Conservation (phyloP, 345 rosid genomes). For the Trapa bicornis region DNA sequence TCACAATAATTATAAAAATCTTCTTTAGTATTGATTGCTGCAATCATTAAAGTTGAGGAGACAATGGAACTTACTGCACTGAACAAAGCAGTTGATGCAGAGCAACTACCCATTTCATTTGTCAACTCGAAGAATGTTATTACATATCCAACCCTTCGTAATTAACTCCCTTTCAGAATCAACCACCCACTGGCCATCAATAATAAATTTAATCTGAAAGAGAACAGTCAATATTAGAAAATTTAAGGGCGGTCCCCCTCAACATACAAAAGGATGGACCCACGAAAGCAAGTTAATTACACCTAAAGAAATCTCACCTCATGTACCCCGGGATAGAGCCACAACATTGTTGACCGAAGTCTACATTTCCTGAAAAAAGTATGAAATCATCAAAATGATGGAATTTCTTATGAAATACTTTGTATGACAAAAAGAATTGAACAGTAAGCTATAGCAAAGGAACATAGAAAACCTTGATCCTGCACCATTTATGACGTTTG, state of each 20-base stretch:
- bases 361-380: constrained; percentile 38
- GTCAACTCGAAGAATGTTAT: constrained; percentile 60
- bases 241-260: background rate
- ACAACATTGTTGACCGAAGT: constrained; percentile 61
- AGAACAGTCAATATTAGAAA: constrained; percentile 5
- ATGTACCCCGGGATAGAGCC: constrained; percentile 91
- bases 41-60: background rate
- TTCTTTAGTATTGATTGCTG: background rate
- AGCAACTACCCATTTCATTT: background rate
- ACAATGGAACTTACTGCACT: background rate
- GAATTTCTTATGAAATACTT: background rate
- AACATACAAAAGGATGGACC: background rate
- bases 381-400: background rate
- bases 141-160: constrained; percentile 40
- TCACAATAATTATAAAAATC: background rate
- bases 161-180: constrained; percentile 58
- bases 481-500: constrained; percentile 17
- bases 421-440: too few relatives aligned
- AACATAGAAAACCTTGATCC: constrained; percentile 32
- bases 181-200: constrained; percentile 68
- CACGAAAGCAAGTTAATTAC: background rate
- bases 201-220: constrained; percentile 67
- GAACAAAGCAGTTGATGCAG: background rate
- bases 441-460: background rate
- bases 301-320: constrained; percentile 32